These are phyloP conservation scores for Sophora flavescens DNA, from an alignment of 306 rosid genomes.

Conservation along the genomic window DNA sequence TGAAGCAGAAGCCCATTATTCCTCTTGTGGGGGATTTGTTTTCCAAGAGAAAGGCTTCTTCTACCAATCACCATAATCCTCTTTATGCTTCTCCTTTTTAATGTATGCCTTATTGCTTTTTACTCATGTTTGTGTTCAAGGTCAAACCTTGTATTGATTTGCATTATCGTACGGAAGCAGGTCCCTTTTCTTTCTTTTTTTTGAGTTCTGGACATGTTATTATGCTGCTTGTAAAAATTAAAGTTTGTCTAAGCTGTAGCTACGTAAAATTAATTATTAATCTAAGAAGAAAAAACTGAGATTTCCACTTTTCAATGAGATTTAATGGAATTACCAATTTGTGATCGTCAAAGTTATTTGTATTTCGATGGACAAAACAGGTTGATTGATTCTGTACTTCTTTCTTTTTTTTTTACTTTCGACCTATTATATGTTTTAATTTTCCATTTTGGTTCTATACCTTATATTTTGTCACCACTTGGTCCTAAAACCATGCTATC, in stretches of 20 bases:
- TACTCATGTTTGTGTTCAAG: not conserved
- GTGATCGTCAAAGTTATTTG: too few species aligned
- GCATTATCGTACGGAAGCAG: not conserved
- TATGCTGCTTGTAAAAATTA: conserved; percentile 1
- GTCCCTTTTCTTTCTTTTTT: not conserved
- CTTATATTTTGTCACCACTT: too few species aligned
- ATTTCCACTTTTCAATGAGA: too few species aligned
- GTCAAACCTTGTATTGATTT: not conserved
- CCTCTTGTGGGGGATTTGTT: conserved; percentile 75
- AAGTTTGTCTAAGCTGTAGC: conserved; percentile 10
- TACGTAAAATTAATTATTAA: not conserved
- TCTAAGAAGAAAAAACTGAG: too few species aligned
- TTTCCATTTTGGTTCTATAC: too few species aligned
- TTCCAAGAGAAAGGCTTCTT: conserved; percentile 56
- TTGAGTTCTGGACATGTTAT: not conserved
- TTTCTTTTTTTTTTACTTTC: too few species aligned
- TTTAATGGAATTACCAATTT: too few species aligned
- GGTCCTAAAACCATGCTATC: too few species aligned
- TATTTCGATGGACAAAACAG: too few species aligned
- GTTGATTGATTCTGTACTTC: too few species aligned
- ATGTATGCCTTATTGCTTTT: not conserved
- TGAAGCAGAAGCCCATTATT: conserved; percentile 82
- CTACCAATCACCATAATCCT: conserved; percentile 51
- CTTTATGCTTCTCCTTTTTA: conserved; percentile 57
- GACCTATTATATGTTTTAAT: too few species aligned